Percentiles rank a stretch among this genome's conserved stretches.
phyloP scores from a whole-genome alignment of 352 stramenopile species.

The Globisporangium spinosum region DNA sequence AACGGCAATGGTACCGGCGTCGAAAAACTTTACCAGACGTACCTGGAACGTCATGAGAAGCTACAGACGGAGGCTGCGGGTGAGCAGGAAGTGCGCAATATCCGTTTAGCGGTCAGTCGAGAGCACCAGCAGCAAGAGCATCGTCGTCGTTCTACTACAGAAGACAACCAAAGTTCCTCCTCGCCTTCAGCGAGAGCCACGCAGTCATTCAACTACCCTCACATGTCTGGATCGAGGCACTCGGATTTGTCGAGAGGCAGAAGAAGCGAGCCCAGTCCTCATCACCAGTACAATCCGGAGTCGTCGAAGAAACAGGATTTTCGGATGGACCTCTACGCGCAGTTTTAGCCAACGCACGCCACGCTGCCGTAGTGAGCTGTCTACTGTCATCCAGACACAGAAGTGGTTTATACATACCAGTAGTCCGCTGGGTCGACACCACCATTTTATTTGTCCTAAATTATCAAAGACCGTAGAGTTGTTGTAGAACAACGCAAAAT shows the following conservation, averaged over 20 bases:
- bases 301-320: constrained; percentile 9
- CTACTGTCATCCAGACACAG: background rate
- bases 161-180: background rate
- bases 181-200: background rate
- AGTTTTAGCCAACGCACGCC: background rate
- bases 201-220: background rate
- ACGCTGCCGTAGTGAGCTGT: background rate
- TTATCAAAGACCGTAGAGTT: constrained; percentile 1
- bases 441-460: background rate
- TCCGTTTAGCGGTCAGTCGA: background rate
- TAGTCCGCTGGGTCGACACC: background rate
- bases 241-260: background rate
- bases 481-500: background rate
- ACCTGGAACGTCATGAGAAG: constrained; percentile 5
- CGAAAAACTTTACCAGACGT: constrained; percentile 13
- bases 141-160: background rate
- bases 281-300: background rate
- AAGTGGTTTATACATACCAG: background rate
- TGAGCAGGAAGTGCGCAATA: constrained; percentile 1
- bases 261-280: background rate
- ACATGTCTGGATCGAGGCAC: background rate
- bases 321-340: constrained; percentile 15
- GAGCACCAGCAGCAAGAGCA: constrained; percentile 10
- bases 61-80: constrained; percentile 1
- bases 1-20: background rate